phyloP scores from a whole-genome alignment of 345 rosid genomes.

The Salix exigua region DNA sequence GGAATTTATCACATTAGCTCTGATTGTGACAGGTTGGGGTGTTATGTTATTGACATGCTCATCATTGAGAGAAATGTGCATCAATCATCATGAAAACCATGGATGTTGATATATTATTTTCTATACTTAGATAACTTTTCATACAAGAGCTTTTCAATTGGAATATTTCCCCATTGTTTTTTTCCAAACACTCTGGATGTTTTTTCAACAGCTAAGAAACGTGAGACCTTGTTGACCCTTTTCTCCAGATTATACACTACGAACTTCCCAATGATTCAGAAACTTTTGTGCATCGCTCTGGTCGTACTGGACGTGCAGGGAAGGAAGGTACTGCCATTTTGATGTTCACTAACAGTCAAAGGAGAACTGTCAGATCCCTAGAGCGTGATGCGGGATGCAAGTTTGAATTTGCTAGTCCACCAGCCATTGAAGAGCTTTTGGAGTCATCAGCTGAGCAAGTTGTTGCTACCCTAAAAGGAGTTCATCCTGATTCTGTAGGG shows the following conservation, averaged over 20 bases:
- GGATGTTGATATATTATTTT: not conserved
- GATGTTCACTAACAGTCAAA: conserved; percentile 77
- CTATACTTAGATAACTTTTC: not conserved
- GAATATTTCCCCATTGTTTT: not conserved
- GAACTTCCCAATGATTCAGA: conserved; percentile 98
- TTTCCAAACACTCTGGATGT: not conserved
- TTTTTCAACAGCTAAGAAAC: conserved; percentile 5
- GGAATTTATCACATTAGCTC: not conserved
- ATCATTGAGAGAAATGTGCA: not conserved
- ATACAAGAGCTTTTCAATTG: not conserved
- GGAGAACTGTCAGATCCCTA: conserved; percentile 52
- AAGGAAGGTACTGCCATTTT: conserved; percentile 91
- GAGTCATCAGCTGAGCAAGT: too few relatives aligned
- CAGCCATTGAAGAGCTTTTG: too few relatives aligned
- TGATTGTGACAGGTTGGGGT: not conserved
- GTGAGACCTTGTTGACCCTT: conserved; percentile 9
- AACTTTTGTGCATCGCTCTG: conserved; percentile 98
- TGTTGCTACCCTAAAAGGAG: conserved; percentile 35
- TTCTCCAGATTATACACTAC: conserved; percentile 77
- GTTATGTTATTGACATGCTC: not conserved
- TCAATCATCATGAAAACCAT: not conserved
- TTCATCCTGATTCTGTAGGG: conserved; percentile 74
- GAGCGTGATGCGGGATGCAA: too few relatives aligned
- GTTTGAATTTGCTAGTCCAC: too few relatives aligned
- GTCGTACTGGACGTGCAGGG: conserved; percentile 99